Conservation (phyloP, 352 stramenopile species). For the Elongisporangium undulatum region DNA sequence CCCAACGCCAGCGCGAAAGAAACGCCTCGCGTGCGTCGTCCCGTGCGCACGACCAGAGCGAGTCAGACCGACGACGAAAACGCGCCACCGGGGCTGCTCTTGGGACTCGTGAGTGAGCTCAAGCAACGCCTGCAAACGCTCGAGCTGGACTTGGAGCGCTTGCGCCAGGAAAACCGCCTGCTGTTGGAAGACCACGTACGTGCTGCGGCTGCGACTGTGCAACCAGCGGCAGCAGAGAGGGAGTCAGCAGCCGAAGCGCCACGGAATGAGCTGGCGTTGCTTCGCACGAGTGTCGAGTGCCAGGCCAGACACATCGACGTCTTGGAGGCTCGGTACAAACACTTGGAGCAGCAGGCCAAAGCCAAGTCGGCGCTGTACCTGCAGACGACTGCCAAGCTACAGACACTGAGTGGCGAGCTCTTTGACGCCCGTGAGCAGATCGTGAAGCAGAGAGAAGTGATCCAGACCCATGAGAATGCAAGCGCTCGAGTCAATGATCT, state of each 20-base stretch:
- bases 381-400: constrained; percentile 23
- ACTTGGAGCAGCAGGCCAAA: constrained; percentile 33
- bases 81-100: constrained; percentile 1
- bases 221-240: neutral
- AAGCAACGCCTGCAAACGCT: constrained; percentile 36
- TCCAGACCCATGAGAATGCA: constrained; percentile 32
- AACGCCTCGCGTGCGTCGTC: neutral
- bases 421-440: constrained; percentile 41
- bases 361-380: constrained; percentile 34
- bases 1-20: neutral
- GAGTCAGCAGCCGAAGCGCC: neutral
- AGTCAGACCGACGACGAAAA: neutral
- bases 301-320: constrained; percentile 41
- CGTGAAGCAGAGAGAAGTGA: constrained; percentile 24
- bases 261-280: neutral
- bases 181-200: constrained; percentile 12
- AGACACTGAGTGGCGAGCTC: constrained; percentile 35
- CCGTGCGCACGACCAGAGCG: neutral
- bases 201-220: neutral
- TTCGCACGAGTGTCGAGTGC: constrained; percentile 14
- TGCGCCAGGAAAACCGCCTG: constrained; percentile 53
- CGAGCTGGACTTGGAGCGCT: constrained; percentile 37
- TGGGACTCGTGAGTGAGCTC: constrained; percentile 22
- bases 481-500: constrained; percentile 24
- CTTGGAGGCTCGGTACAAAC: constrained; percentile 46